Evolutionary conservation across 2,329 filamentous ascomycete species (phyloP).

Genomic region (Fusarium dimerum): DNA sequence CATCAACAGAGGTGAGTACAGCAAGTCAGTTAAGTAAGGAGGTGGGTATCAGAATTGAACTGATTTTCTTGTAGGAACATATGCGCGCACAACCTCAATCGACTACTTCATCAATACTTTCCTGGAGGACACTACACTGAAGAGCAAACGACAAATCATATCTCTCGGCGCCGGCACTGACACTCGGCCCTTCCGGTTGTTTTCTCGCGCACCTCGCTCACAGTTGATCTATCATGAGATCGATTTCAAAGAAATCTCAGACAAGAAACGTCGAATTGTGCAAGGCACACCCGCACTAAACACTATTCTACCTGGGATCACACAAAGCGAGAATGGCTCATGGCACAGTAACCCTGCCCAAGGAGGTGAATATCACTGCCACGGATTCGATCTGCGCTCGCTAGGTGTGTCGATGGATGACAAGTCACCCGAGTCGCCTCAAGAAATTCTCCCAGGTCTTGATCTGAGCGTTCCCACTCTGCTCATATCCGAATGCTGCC

Average conservation of each 20-base stretch:
- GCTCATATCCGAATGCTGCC: constrained; percentile 90
- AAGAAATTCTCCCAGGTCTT: constrained; percentile 41
- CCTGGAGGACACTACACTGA: constrained; percentile 45
- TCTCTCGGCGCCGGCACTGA: constrained; percentile 94
- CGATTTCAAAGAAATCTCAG: constrained; percentile 78
- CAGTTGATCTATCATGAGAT: constrained; percentile 83
- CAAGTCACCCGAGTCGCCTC: not conserved
- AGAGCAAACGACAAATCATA: constrained; percentile 70
- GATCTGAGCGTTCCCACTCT: constrained; percentile 70
- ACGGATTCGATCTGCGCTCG: constrained; percentile 69
- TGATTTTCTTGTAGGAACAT: constrained; percentile 68
- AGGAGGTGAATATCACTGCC: constrained; percentile 53
- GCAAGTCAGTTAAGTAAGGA: constrained; percentile 16
- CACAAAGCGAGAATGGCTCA: constrained; percentile 35
- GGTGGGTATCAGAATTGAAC: constrained; percentile 8
- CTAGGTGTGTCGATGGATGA: constrained; percentile 3
- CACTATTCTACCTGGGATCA: constrained; percentile 39
- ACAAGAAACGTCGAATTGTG: constrained; percentile 61
- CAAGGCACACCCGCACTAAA: constrained; percentile 47
- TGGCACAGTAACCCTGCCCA: constrained; percentile 45
- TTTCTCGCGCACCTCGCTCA: constrained; percentile 43
- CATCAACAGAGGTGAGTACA: constrained; percentile 78
- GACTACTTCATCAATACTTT: constrained; percentile 77
- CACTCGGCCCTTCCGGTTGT: constrained; percentile 79
- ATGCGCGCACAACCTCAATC: constrained; percentile 81